These are phyloP conservation scores for Lyophyllum decastes DNA, from an alignment of 768 basidiomycete species.

Conservation along the genomic window DNA sequence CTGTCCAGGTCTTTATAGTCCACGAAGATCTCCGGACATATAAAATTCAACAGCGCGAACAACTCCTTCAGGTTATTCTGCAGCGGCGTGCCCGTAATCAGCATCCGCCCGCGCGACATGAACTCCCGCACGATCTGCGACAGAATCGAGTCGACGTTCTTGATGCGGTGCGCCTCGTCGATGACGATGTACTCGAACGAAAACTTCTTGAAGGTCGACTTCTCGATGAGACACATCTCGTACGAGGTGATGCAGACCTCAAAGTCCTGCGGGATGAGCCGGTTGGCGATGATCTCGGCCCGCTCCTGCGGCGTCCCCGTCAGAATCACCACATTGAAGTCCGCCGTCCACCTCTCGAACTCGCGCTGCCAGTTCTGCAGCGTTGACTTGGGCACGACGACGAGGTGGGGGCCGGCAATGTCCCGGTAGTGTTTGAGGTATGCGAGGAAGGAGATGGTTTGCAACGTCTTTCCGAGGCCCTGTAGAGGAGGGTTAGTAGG, in stretches of 20 bases:
- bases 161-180: constrained; percentile 99
- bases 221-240: constrained; percentile 96
- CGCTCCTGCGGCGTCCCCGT: constrained; percentile 92
- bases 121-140: constrained; percentile 94
- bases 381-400: constrained; percentile 98
- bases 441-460: constrained; percentile 95
- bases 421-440: constrained; percentile 87
- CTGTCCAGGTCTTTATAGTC: constrained; percentile 89
- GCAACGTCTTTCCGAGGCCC: constrained; percentile 98
- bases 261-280: constrained; percentile 85
- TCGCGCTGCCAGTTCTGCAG: constrained; percentile 97
- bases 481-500: constrained; percentile 26
- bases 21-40: constrained; percentile 95
- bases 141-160: constrained; percentile 96
- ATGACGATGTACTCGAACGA: constrained; percentile 98
- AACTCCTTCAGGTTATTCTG: constrained; percentile 98
- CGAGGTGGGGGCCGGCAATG: constrained; percentile 82
- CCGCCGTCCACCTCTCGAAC: constrained; percentile 88
- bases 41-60: constrained; percentile 91
- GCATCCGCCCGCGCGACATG: constrained; percentile 81
- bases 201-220: constrained; percentile 89
- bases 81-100: constrained; percentile 96
- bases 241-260: constrained; percentile 96
- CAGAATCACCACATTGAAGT: constrained; percentile 78
- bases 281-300: constrained; percentile 72